Evolutionary conservation across 495 filamentous ascomycete species (phyloP).

Genomic region (Geoglossum glabrum): DNA sequence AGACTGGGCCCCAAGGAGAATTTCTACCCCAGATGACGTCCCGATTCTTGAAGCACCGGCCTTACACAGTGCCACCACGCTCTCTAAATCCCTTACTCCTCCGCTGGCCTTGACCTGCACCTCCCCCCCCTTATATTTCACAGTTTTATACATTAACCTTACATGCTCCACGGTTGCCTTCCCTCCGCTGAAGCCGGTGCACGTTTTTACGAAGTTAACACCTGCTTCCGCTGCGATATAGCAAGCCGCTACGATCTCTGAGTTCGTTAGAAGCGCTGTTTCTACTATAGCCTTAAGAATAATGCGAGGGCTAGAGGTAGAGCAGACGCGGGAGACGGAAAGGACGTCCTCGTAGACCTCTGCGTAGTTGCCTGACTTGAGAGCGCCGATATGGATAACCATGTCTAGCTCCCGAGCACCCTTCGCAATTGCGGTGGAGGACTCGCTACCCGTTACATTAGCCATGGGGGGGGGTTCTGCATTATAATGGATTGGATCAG

Average conservation of each 20-base stretch:
- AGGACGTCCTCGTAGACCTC: slow-evolving; percentile 36
- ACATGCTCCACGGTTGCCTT: slow-evolving; percentile 38
- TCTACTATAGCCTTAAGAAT: slow-evolving; percentile 48
- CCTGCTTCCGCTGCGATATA: slow-evolving; percentile 36
- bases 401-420: slow-evolving; percentile 49
- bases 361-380: slow-evolving; percentile 29
- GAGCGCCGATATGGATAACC: slow-evolving; percentile 38
- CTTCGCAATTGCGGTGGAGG: slow-evolving; percentile 30
- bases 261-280: slow-evolving; percentile 32
- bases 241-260: slow-evolving; percentile 38
- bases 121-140: slow-evolving; percentile 16
- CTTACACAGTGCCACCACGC: slow-evolving; percentile 35
- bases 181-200: slow-evolving; percentile 43
- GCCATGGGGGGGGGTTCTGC: too few species aligned
- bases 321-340: slow-evolving; percentile 28
- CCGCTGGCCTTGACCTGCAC: slow-evolving; percentile 47
- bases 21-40: slow-evolving; percentile 35
- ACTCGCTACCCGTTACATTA: slow-evolving; percentile 21
- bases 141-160: slow-evolving; percentile 31
- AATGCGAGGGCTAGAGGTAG: slow-evolving; percentile 17
- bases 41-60: slow-evolving; percentile 47
- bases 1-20: slow-evolving; percentile 20
- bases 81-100: slow-evolving; percentile 33
- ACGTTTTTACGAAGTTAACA: slow-evolving; percentile 50
- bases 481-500: not conserved